Conservation (phyloP, 2,329 filamentous ascomycete genomes). For the Cordyceps javanica region DNA sequence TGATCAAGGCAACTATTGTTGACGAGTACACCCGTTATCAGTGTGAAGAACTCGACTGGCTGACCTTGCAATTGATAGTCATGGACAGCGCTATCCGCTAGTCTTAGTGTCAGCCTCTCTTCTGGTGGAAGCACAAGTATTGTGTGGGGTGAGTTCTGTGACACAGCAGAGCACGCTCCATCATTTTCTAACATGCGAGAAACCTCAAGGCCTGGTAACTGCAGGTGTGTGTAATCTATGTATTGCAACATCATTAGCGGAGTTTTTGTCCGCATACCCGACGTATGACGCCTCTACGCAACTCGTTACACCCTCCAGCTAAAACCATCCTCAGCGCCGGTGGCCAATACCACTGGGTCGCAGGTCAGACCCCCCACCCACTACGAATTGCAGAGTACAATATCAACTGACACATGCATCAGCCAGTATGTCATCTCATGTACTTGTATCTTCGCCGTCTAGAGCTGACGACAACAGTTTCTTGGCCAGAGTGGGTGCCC, state of each 20-base stretch:
- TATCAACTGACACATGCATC: conserved; percentile 20
- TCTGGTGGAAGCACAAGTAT: conserved; percentile 63
- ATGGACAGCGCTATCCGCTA: conserved; percentile 41
- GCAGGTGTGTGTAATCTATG: conserved; percentile 29
- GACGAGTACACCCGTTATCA: background rate
- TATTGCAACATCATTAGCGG: conserved; percentile 60
- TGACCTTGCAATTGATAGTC: conserved; percentile 17
- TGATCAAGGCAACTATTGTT: background rate
- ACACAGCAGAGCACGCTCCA: background rate
- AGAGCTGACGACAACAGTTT: conserved; percentile 13
- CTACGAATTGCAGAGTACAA: conserved; percentile 41
- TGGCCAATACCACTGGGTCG: conserved; percentile 67
- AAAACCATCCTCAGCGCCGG: conserved; percentile 31
- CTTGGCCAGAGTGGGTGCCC: conserved; percentile 20
- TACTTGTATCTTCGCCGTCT: background rate
- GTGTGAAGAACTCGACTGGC: background rate
- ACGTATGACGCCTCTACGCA: conserved; percentile 22
- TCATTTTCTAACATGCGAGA: background rate
- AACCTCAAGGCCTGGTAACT: conserved; percentile 21
- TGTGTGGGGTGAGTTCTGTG: conserved; percentile 53
- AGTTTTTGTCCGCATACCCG: conserved; percentile 60
- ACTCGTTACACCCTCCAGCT: background rate
- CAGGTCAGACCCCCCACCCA: conserved; percentile 41
- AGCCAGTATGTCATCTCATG: conserved; percentile 4
- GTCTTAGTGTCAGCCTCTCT: conserved; percentile 46